Percentiles rank a stretch among this genome's conserved stretches.
Evolutionary conservation across 2,329 filamentous ascomycete genomes (phyloP).

Genomic region (Trichophyton rubrum): DNA sequence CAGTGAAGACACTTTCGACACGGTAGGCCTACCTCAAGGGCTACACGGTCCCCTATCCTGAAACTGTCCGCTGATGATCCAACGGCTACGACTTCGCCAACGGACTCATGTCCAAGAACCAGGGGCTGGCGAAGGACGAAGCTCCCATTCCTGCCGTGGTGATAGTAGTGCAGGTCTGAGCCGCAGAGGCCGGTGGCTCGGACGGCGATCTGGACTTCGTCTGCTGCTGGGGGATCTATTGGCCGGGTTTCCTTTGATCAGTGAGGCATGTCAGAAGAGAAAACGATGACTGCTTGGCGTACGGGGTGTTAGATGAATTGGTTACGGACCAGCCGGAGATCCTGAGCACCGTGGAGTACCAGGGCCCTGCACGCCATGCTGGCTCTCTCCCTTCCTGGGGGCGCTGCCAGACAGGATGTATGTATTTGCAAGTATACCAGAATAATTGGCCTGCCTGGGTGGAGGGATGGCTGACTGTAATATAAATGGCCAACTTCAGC

Average conservation of each 20-base stretch:
- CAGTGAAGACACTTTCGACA: slow-evolving; percentile 54
- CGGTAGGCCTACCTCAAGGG: slow-evolving; percentile 82
- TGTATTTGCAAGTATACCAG: too few relatives aligned
- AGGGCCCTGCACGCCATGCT: slow-evolving; percentile 24
- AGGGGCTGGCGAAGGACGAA: slow-evolving; percentile 73
- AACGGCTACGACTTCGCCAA: slow-evolving; percentile 62
- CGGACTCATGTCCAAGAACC: slow-evolving; percentile 64
- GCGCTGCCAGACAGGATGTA: too few relatives aligned
- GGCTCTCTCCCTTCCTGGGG: background rate
- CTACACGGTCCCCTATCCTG: slow-evolving; percentile 65
- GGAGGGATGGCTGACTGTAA: background rate
- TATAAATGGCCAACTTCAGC: background rate
- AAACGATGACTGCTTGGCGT: background rate
- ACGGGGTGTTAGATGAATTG: background rate
- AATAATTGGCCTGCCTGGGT: background rate
- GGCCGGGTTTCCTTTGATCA: slow-evolving; percentile 40
- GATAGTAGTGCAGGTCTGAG: slow-evolving; percentile 72
- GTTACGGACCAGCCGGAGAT: slow-evolving; percentile 43
- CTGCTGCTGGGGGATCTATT: slow-evolving; percentile 34
- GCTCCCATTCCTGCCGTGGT: slow-evolving; percentile 73
- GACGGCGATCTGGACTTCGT: slow-evolving; percentile 53
- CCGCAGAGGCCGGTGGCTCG: slow-evolving; percentile 58
- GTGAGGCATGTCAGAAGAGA: background rate
- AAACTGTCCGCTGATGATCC: slow-evolving; percentile 46
- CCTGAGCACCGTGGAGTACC: slow-evolving; percentile 50